These are phyloP conservation scores for Sclerotinia spermophila DNA, from an alignment of 2,329 filamentous ascomycete species.

Conservation along the genomic window DNA sequence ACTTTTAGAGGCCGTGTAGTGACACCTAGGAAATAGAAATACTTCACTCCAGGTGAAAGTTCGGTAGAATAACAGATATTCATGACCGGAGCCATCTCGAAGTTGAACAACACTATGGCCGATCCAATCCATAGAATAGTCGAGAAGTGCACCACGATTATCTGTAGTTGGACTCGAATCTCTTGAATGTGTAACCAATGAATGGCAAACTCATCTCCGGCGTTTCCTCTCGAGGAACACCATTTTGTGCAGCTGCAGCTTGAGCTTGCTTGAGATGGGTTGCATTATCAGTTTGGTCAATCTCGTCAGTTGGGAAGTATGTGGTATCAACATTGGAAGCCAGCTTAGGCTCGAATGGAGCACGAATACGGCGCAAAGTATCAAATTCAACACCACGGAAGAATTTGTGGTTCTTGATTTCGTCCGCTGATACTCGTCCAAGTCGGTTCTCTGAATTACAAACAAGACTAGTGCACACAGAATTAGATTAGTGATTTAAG, in stretches of 20 bases:
- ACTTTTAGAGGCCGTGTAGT: conserved; percentile 1
- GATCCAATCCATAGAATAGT: background rate
- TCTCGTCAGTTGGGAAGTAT: conserved; percentile 98
- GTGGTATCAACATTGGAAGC: conserved; percentile 93
- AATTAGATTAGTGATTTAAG: conserved; percentile 30
- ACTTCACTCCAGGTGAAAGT: conserved; percentile 6
- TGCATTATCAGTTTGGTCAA: conserved; percentile 92
- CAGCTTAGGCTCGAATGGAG: conserved; percentile 92
- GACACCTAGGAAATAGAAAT: background rate
- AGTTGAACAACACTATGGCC: background rate
- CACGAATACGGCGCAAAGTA: conserved; percentile 83
- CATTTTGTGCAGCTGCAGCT: conserved; percentile 58
- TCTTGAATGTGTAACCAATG: conserved; percentile 96
- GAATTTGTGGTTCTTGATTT: conserved; percentile 92
- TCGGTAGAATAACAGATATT: background rate
- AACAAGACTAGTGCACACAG: conserved; percentile 62
- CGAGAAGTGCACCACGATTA: conserved; percentile 36
- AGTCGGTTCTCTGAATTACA: conserved; percentile 92
- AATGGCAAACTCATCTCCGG: conserved; percentile 96
- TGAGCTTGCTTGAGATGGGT: conserved; percentile 69
- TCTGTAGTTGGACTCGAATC: conserved; percentile 74
- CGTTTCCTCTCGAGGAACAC: conserved; percentile 62
- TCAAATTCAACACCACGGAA: conserved; percentile 97
- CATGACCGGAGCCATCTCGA: background rate
- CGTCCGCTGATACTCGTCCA: conserved; percentile 78